phyloP scores from a whole-genome alignment of 257 asterid genomes.

The Handroanthus guayacan region DNA sequence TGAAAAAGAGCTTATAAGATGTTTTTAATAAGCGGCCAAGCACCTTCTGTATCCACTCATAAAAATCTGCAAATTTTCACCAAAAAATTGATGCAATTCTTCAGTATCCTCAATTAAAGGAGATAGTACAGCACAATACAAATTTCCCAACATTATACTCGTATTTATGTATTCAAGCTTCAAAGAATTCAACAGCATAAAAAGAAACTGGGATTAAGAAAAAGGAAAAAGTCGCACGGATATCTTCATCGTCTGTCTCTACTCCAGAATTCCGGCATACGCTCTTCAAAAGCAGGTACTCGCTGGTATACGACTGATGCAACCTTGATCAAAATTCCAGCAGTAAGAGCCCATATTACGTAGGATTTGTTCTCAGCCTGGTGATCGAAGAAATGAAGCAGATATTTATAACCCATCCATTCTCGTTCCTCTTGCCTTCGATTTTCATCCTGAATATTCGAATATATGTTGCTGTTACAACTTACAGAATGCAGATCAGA shows the following conservation, averaged over 20 bases:
- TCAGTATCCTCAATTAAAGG: neutral
- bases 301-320: constrained; percentile 72
- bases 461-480: neutral
- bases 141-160: neutral
- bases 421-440: constrained; percentile 65
- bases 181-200: neutral
- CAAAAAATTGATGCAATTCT: too few species aligned
- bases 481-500: neutral
- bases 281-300: constrained; percentile 64
- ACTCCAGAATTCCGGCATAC: constrained; percentile 69
- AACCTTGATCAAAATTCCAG: constrained; percentile 70
- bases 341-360: constrained; percentile 85
- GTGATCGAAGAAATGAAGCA: constrained; percentile 79
- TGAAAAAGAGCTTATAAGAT: too few species aligned
- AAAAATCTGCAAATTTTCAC: too few species aligned
- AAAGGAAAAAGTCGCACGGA: neutral
- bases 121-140: neutral
- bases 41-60: too few species aligned
- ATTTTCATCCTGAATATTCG: constrained; percentile 63
- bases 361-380: constrained; percentile 45
- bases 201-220: neutral
- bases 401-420: constrained; percentile 64
- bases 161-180: neutral
- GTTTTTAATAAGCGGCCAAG: too few species aligned
- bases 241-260: constrained; percentile 49